Base-by-base conservation (phyloP, 345 rosid genomes). In the Corchorus olitorius region DNA sequence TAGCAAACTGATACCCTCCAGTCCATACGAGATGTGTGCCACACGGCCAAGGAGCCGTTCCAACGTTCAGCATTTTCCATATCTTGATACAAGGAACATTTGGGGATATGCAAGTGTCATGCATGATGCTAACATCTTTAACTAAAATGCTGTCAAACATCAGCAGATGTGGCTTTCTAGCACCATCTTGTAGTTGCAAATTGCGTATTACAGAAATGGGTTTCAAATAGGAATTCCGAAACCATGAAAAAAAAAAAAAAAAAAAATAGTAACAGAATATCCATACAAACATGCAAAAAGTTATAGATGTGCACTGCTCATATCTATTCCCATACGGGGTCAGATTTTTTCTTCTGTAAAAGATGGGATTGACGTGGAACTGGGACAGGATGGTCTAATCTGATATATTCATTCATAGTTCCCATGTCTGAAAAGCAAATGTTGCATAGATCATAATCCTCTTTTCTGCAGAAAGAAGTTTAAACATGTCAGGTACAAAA, bases 81-180 rank as follows among this genome's bases (percentile, higher is more conserved):
- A 61, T 61, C 65, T 61, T 61, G 65, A 12, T 61, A 34, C 34
- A 1, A 34, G 65, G 41, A 61, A 61, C 17, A 61, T 61, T 61
- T 61, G 65, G 65, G 17, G 41, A 5, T 39, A 61, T 33, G 6
- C 10, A 14, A 61, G 41, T 33, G 0, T 17, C 65, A 61, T 6
- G 11, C 65, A 33, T 12, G 3, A 27, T 9, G 17, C 39, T 27
- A 16, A 33, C 35, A 1, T 61, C 37, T 27, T 33, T 27, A 61
- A 61, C 65, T 27, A 61, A 15, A 9, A 27, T 5, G 37, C 65
- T 61, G 65, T 61, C 65, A 61, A 22, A 61, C 41, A 4, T 61
- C 37, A 12, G n/a, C 7, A 6, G 39, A 33, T 34, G 33, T 27
- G 65, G 37, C 65, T 61, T 61, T 61, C 16, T 27, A 9, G 11